These are phyloP conservation scores for Forsythia suspensa DNA, from an alignment of 257 asterid genomes.

Conservation along the genomic window DNA sequence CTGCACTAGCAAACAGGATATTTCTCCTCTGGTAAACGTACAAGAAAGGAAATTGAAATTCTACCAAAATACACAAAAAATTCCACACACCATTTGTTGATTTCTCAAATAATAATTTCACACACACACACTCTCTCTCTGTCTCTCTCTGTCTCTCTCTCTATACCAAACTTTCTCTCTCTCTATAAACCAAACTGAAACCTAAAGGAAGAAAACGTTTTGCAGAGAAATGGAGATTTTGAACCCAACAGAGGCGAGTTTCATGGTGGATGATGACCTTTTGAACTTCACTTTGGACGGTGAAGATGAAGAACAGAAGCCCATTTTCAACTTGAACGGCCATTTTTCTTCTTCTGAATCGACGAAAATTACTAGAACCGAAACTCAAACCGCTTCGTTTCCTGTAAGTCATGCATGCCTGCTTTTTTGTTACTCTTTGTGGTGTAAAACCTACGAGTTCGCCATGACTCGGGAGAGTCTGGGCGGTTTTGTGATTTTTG, in stretches of 20 bases:
- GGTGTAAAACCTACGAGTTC: background rate
- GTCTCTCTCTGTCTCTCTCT: constrained; percentile 16
- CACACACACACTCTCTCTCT: no score
- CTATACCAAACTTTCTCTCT: constrained; percentile 8
- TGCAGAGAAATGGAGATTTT: constrained; percentile 47
- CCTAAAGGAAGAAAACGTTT: background rate
- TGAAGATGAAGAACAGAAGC: constrained; percentile 28
- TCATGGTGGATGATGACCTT: constrained; percentile 59
- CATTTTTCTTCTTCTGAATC: background rate
- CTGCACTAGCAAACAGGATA: constrained; percentile 27
- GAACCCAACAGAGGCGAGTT: constrained; percentile 38
- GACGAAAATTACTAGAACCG: background rate
- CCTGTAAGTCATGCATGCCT: background rate
- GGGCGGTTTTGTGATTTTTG: background rate
- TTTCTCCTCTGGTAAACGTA: constrained; percentile 16
- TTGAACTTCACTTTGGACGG: constrained; percentile 61
- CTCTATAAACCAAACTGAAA: constrained; percentile 17
- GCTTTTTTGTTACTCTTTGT: background rate
- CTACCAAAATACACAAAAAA: background rate
- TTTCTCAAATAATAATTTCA: constrained; percentile 29
- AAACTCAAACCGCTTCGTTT: background rate
- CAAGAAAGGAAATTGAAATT: constrained; percentile 1
- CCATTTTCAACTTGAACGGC: background rate
- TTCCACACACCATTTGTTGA: constrained; percentile 25
- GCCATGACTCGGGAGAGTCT: background rate